A percentile compares a stretch with the other conserved stretches of the same genome.
phyloP scores from a whole-genome alignment of 306 rosid species.

The Vigna reflexopilosa region DNA sequence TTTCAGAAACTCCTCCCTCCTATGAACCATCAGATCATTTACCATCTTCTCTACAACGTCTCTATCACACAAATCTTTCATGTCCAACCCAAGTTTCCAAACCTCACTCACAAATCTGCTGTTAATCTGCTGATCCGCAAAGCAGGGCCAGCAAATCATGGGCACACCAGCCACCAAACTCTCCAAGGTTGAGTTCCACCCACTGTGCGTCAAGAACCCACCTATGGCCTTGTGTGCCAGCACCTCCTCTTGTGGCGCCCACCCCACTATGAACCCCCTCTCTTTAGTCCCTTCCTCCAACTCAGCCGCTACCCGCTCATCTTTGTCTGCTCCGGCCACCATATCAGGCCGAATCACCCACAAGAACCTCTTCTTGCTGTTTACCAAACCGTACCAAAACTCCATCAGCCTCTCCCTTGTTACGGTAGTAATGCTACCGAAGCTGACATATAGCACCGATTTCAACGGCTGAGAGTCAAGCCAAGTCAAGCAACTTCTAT shows the following conservation, averaged over 20 bases:
- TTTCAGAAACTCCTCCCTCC: slow-evolving; percentile 32
- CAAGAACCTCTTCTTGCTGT: too few species aligned
- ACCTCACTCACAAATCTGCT: slow-evolving; percentile 55
- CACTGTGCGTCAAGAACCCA: slow-evolving; percentile 61
- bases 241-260: slow-evolving; percentile 72
- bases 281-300: slow-evolving; percentile 48
- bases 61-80: slow-evolving; percentile 54
- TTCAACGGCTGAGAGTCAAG: slow-evolving; percentile 25
- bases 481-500: not conserved
- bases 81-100: slow-evolving; percentile 54
- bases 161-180: slow-evolving; percentile 50
- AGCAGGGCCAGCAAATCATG: slow-evolving; percentile 53
- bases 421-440: not conserved
- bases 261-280: slow-evolving; percentile 52
- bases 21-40: slow-evolving; percentile 37
- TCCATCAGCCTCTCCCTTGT: not conserved
- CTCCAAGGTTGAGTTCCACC: slow-evolving; percentile 53
- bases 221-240: slow-evolving; percentile 54
- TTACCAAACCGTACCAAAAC: too few species aligned
- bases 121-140: slow-evolving; percentile 50
- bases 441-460: slow-evolving; percentile 2
- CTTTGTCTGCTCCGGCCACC: too few species aligned
- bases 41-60: slow-evolving; percentile 46
- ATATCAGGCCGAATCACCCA: too few species aligned
- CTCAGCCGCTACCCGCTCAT: too few species aligned